Conservation (phyloP, 768 basidiomycete species). For the Tylopilus plumbeoviolaceoides region DNA sequence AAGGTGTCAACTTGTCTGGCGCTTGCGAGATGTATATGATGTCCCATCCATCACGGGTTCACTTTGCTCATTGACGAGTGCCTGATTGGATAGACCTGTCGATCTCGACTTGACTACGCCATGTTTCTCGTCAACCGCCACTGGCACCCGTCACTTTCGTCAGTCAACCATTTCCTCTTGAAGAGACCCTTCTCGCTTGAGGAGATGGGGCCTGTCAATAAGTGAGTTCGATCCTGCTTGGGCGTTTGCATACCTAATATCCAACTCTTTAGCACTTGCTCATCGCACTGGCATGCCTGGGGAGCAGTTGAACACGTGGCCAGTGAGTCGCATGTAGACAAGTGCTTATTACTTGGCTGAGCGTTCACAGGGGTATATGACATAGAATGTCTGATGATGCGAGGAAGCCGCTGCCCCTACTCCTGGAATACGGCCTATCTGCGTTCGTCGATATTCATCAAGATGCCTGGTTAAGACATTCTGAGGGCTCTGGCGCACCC, state of each 20-base stretch:
- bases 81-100: conserved; percentile 51
- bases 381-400: too few species aligned
- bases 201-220: conserved; percentile 86
- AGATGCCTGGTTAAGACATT: too few species aligned
- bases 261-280: conserved; percentile 67
- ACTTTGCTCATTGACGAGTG: conserved; percentile 12
- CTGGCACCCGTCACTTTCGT: conserved; percentile 67
- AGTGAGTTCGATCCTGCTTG: conserved; percentile 42
- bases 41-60: conserved; percentile 13
- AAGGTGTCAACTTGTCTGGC: conserved; percentile 87
- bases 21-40: conserved; percentile 63
- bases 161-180: conserved; percentile 85
- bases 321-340: too few species aligned
- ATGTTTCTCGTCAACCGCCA: conserved; percentile 63
- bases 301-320: too few species aligned
- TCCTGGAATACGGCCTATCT: too few species aligned
- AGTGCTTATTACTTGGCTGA: too few species aligned
- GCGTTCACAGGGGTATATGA: too few species aligned
- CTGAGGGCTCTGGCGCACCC: conserved; percentile 93
- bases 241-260: not conserved
- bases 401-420: too few species aligned
- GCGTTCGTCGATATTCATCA: too few species aligned
- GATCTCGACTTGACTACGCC: conserved; percentile 57
- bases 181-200: conserved; percentile 76
- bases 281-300: too few species aligned